Percentiles rank a stretch among this genome's conserved stretches.
Evolutionary conservation across 495 filamentous ascomycete genomes (phyloP).

Genomic region (Wilcoxina mikolae): DNA sequence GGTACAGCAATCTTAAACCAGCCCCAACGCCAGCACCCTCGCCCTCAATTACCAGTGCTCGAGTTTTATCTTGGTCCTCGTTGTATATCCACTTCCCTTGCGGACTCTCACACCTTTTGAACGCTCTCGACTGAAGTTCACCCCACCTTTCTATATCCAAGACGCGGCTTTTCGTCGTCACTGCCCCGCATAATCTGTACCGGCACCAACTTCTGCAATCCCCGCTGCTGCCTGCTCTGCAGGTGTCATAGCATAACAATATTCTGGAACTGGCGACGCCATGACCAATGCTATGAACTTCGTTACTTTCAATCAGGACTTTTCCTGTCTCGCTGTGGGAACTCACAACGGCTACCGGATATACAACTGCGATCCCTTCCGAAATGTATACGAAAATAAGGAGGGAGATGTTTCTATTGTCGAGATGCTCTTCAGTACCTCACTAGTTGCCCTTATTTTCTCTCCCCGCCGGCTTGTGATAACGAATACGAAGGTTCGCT

Average conservation of each 20-base stretch:
- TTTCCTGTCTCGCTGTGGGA: conserved; percentile 91
- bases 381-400: conserved; percentile 79
- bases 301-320: conserved; percentile 97
- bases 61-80: too few relatives aligned
- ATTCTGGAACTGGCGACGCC: neutral
- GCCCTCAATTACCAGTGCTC: too few relatives aligned
- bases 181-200: too few relatives aligned
- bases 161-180: too few relatives aligned
- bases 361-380: conserved; percentile 90
- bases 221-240: too few relatives aligned
- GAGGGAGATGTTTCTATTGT: conserved; percentile 77
- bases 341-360: conserved; percentile 87
- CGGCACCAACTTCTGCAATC: too few relatives aligned
- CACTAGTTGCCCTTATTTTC: conserved; percentile 81
- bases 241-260: neutral
- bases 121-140: too few relatives aligned
- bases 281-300: conserved; percentile 69
- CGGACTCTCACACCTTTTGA: too few relatives aligned
- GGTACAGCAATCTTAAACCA: too few relatives aligned
- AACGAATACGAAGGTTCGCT: conserved; percentile 83
- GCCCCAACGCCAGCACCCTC: too few relatives aligned
- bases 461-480: conserved; percentile 84
- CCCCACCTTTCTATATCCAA: too few relatives aligned
- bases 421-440: conserved; percentile 98
- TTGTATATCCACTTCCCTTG: too few relatives aligned